Evolutionary conservation across 495 filamentous ascomycete species (phyloP).

Genomic region (Penicillium samsonianum): DNA sequence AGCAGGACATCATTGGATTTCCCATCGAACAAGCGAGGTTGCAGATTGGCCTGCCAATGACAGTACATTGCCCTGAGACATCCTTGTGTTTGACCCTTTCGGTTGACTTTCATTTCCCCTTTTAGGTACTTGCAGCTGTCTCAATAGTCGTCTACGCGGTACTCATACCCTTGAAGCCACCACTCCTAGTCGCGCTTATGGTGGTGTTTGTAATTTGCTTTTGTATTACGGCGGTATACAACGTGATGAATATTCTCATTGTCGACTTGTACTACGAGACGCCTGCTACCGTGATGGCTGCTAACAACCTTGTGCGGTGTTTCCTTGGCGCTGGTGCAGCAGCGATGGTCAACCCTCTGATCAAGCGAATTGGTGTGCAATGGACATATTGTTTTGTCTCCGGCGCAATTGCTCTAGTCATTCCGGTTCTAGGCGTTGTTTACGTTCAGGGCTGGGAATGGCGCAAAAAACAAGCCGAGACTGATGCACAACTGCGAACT

Average conservation of each 20-base stretch:
- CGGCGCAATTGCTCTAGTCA: conserved; percentile 11
- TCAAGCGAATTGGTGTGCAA: conserved; percentile 26
- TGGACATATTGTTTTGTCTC: conserved; percentile 26
- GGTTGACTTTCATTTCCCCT: not conserved
- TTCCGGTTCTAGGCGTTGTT: conserved; percentile 23
- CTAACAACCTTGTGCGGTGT: conserved; percentile 70
- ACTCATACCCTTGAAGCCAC: conserved; percentile 23
- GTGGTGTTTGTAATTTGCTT: conserved; percentile 56
- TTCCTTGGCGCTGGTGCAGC: conserved; percentile 63
- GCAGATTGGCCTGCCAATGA: conserved; percentile 41
- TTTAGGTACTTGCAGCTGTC: conserved; percentile 21
- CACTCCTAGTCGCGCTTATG: conserved; percentile 50
- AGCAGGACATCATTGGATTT: conserved; percentile 39
- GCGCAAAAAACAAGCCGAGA: conserved; percentile 10
- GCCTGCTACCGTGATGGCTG: conserved; percentile 65
- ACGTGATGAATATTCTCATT: conserved; percentile 42
- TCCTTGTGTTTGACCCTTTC: not conserved
- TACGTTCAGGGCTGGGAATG: conserved; percentile 21
- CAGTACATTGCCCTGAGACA: conserved; percentile 16
- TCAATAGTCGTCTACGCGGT: conserved; percentile 22
- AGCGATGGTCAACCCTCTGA: conserved; percentile 60
- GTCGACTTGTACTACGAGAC: conserved; percentile 63
- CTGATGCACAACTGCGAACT: not conserved
- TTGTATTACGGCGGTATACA: conserved; percentile 55
- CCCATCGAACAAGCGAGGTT: conserved; percentile 49